Evolutionary conservation across 306 rosid species (phyloP), one percentile per base, ranked within the genome.

Genomic region (Hippophae rhamnoides): DNA sequence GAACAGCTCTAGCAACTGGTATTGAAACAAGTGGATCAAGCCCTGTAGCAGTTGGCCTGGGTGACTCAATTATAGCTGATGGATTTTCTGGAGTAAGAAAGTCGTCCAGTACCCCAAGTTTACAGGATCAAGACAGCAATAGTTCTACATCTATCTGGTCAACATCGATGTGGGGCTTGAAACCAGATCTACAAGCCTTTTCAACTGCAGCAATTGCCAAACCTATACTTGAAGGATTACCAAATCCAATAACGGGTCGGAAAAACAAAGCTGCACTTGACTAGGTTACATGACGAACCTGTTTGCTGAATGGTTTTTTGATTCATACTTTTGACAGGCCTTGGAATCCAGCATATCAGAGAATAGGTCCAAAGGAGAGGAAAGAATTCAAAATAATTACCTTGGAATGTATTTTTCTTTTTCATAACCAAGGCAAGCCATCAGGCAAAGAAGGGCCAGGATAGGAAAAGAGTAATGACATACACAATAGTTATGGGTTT

Each of bases 261-360:
- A 82, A 62, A 74, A 84, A 78, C 79, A 89, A 90, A 79, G 84
- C 97, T 45, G 95, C 95, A 43, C 82, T 90, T 57, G 97, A 90
- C 69, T 90, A 65, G 78, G 3, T 67, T 58, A 52, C 18, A 31
- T 31, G 5, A 31, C 38, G 5, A 31, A 2, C 38, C 38, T 31
- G 38, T 31, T 31, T 31, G 38, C 38, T 31, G 3, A 31, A 31
- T 31, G 38, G 38, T 31, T 31, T 31, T 31, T 31, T 31, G 5
- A 31, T 31, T 31, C 38, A 18, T 18, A 18, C 23, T 18, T 31
- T 31, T 31, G 38, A 31, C 38, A 31, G 38, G 38, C 38, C 5
- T 31, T 31, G 38, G 38, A 31, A 31, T 31, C 38, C 38, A 31
- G 3, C 38, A 4, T 31, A 31, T 2, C 38, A 31, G 5, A 31